Evolutionary conservation across 192 early-diverging fungal species (phyloP).

Genomic region (Podila epigama): DNA sequence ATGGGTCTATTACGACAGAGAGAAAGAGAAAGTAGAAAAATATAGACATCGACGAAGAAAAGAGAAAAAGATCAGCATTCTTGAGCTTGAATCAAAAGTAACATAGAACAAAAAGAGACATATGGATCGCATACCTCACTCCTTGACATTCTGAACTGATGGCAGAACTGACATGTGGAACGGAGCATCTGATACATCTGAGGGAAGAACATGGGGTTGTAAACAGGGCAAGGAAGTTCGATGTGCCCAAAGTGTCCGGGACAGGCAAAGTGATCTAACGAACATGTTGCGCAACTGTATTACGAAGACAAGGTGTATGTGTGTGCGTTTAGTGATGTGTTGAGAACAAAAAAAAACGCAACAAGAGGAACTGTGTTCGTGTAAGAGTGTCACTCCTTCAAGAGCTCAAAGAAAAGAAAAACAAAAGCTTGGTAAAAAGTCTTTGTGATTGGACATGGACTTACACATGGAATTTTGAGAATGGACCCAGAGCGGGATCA

Average conservation of each 20-base stretch:
- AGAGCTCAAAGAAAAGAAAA: background rate
- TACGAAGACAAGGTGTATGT: background rate
- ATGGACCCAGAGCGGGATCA: slow-evolving; percentile 93
- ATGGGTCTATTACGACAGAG: slow-evolving; percentile 46
- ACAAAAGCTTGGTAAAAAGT: background rate
- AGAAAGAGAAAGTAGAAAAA: background rate
- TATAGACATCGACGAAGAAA: background rate
- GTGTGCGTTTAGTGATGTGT: background rate
- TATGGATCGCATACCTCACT: slow-evolving; percentile 52
- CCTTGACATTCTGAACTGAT: slow-evolving; percentile 73
- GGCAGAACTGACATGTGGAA: slow-evolving; percentile 90
- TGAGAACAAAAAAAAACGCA: background rate
- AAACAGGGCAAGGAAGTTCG: slow-evolving; percentile 84
- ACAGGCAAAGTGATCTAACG: slow-evolving; percentile 80
- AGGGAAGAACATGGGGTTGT: slow-evolving; percentile 96
- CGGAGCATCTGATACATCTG: slow-evolving; percentile 89
- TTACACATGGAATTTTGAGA: slow-evolving; percentile 79
- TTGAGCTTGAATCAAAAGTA: background rate
- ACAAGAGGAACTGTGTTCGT: background rate
- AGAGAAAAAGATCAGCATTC: background rate
- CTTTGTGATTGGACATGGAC: background rate
- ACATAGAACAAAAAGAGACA: too few species aligned
- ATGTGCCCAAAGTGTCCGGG: slow-evolving; percentile 99
- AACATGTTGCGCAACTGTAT: slow-evolving; percentile 85
- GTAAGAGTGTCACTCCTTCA: background rate